phyloP scores from a whole-genome alignment of 2,329 filamentous ascomycete genomes.

The Neonectria sp. region DNA sequence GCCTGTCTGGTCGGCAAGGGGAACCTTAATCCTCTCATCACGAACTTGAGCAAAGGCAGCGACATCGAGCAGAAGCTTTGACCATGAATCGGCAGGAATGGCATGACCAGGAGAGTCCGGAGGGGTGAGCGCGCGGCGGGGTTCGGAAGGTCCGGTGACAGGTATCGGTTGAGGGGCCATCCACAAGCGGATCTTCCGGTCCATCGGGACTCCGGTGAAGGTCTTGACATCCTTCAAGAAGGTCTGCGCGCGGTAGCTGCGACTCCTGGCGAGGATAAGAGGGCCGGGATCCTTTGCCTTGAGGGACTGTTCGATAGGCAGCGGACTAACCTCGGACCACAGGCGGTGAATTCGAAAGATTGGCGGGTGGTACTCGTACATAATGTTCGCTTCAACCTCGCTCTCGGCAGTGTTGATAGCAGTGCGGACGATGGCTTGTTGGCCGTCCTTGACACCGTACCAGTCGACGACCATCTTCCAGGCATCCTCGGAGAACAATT shows the following conservation, averaged over 20 bases:
- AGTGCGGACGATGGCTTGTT: conserved; percentile 80
- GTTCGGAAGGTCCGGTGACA: conserved; percentile 52
- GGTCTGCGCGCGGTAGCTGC: conserved; percentile 77
- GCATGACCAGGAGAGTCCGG: conserved; percentile 57
- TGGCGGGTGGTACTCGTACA: conserved; percentile 88
- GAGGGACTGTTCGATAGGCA: conserved; percentile 70
- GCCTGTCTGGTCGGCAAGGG: conserved; percentile 74
- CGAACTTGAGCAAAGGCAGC: conserved; percentile 66
- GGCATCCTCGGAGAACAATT: conserved; percentile 82
- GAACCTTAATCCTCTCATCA: conserved; percentile 43
- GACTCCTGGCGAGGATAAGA: conserved; percentile 78
- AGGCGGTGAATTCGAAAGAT: conserved; percentile 89
- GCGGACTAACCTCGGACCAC: conserved; percentile 71
- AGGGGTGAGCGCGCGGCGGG: conserved; percentile 55
- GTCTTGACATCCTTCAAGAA: conserved; percentile 84
- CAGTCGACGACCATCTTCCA: conserved; percentile 87
- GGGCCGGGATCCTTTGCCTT: conserved; percentile 75
- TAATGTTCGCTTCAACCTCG: conserved; percentile 73
- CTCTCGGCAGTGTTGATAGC: conserved; percentile 83
- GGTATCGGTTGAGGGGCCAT: conserved; percentile 66
- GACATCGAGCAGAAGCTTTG: conserved; percentile 61
- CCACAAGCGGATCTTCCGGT: conserved; percentile 85
- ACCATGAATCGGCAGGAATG: conserved; percentile 55
- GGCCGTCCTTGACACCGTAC: conserved; percentile 83
- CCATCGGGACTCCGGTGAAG: conserved; percentile 75